Evolutionary conservation across 192 early-diverging fungal species (phyloP), one percentile per base, ranked within the genome.

Genomic region (Backusella mclennaniae): DNA sequence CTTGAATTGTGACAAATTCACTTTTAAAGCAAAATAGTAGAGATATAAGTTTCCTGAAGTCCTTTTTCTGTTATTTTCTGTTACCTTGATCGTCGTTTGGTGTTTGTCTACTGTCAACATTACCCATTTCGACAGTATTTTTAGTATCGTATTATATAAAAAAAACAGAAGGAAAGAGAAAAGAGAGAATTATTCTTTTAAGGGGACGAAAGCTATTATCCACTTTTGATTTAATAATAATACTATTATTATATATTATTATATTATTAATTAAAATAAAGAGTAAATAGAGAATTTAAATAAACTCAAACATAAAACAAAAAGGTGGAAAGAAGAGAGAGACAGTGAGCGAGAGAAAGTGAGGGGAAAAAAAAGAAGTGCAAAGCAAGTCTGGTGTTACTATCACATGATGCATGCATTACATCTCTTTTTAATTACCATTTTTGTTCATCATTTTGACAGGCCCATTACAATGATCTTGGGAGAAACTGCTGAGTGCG

Each of bases 1-100:
- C 52, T 92, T 89, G 84, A 96, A 96, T 67, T 96, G 92, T 7
- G 63, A 63, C 11, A 75, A 67, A n/a, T 67, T 75, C 26, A 79
- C 69, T 67, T 67, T 67, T 67, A 23, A 23, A 26, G 17, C 21
- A 56, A 11, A 19, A n/a, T 2, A 31, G 31, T 31, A 31, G 31
- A 31, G 2, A 31, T 31, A 31, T 68, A n/a, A 35, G 3, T 68
- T 6, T 23, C 26, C 26, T 26, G 12, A 7, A 21, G 23, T 9
- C 26, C 11, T 29, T n/a, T 63, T 63, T n/a, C 12, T 41, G 0
- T 71, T 39, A n/a, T 36, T 38, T 12, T 69, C 11, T 11, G 38
- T 21, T 69, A 69, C 67, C 67, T 69, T 69, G 69, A 15, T 71
- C 42, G 75, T 70, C 75, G 66, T 66, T 67, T 36, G 35, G 12